Evolutionary conservation across 257 asterid species (phyloP).

Genomic region (Solanum sparsipilum): DNA sequence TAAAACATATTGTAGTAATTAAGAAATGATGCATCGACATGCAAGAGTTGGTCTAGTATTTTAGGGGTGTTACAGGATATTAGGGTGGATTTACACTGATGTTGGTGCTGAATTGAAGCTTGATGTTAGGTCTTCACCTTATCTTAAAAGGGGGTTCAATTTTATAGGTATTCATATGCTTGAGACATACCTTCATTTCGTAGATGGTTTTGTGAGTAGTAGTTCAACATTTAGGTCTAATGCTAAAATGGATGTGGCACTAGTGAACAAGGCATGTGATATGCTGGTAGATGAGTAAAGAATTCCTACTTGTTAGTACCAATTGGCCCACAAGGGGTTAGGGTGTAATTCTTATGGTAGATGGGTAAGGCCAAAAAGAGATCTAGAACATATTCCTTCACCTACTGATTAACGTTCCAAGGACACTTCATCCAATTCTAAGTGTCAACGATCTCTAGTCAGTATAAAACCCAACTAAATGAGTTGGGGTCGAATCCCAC

Average conservation of each 20-base stretch:
- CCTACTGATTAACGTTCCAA: too few species aligned
- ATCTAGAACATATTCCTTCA: slow-evolving; percentile 55
- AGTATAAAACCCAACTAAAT: too few species aligned
- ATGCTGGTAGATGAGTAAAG: slow-evolving; percentile 73
- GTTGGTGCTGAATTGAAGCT: slow-evolving; percentile 61
- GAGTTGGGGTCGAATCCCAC: too few species aligned
- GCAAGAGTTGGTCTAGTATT: too few species aligned
- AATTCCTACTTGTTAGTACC: slow-evolving; percentile 65
- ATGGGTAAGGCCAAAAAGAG: slow-evolving; percentile 65
- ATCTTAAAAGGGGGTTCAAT: slow-evolving; percentile 46
- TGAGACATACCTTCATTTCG: slow-evolving; percentile 65
- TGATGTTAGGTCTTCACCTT: slow-evolving; percentile 45
- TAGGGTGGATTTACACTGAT: slow-evolving; percentile 74
- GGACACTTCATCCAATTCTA: too few species aligned
- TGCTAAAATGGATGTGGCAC: slow-evolving; percentile 52
- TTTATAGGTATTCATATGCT: slow-evolving; percentile 57
- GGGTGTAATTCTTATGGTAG: slow-evolving; percentile 44
- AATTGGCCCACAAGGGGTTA: slow-evolving; percentile 55
- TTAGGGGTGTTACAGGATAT: not conserved
- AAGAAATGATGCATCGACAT: too few species aligned
- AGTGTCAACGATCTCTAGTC: too few species aligned
- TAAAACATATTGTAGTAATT: too few species aligned
- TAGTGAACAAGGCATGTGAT: slow-evolving; percentile 72
- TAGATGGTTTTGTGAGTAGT: slow-evolving; percentile 39
- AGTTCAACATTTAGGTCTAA: slow-evolving; percentile 41